These are phyloP conservation scores for Ganoderma sinense DNA, from an alignment of 1,284 basidiomycete species.

Conservation along the genomic window DNA sequence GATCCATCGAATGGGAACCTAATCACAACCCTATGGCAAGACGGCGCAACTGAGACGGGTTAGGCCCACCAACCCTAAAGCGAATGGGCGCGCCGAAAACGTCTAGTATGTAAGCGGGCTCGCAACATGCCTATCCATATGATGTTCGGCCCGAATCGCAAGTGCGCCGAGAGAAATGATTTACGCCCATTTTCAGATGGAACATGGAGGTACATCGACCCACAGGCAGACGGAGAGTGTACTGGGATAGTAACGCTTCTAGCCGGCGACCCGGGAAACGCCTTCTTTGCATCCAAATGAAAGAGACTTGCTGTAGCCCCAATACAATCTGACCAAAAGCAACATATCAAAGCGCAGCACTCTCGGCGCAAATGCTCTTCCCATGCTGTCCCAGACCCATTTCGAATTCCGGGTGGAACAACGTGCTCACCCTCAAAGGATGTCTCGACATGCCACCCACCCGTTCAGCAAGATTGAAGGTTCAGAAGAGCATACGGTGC, in stretches of 20 bases:
- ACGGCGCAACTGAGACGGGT: not conserved
- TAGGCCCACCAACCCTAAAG: not conserved
- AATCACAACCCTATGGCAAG: not conserved
- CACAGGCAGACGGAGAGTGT: not conserved
- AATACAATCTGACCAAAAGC: not conserved
- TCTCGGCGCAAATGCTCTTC: not conserved
- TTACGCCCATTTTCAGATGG: not conserved
- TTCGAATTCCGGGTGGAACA: not conserved
- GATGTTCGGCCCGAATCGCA: not conserved
- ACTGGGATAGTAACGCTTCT: not conserved
- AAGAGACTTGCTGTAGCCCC: not conserved
- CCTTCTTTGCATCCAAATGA: not conserved
- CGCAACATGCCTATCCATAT: not conserved
- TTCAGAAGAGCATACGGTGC: not conserved
- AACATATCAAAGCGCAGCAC: not conserved
- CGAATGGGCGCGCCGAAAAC: not conserved
- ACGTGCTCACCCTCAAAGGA: not conserved
- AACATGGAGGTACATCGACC: not conserved
- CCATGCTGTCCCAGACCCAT: not conserved
- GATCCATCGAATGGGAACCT: not conserved
- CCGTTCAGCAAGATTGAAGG: not conserved
- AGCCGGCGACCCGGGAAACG: not conserved
- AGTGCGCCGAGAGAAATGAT: not conserved
- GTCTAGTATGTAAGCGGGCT: not conserved
- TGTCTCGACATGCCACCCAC: not conserved